Conservation (phyloP, 306 rosid species). For the Citrullus colocynthis region DNA sequence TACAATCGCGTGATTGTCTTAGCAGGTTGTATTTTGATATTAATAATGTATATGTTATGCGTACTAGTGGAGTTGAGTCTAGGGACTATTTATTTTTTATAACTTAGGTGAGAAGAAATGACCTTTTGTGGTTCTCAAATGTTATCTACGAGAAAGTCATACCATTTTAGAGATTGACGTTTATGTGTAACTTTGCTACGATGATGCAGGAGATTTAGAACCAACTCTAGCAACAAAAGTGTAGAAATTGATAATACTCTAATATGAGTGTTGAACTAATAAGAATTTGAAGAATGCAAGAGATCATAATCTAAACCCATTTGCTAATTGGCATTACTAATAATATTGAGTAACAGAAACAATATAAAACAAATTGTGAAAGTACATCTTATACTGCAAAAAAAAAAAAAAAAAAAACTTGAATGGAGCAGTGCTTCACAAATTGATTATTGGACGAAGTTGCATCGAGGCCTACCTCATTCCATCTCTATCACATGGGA, state of each 20-base stretch:
- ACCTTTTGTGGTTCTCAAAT: neutral
- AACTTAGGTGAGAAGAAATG: neutral
- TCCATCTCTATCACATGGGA: neutral
- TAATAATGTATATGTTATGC: too few relatives aligned
- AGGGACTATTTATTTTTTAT: neutral
- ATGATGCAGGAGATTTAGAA: neutral
- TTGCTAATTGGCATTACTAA: neutral
- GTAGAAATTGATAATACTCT: neutral
- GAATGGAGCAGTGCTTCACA: neutral
- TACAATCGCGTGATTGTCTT: too few relatives aligned
- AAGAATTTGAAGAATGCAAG: neutral
- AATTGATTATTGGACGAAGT: neutral
- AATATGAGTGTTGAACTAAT: neutral
- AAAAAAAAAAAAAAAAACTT: too few relatives aligned
- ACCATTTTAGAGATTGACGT: neutral
- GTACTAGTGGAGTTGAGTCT: too few relatives aligned
- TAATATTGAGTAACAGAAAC: too few relatives aligned
- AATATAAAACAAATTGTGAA: neutral
- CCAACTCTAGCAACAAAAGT: neutral
- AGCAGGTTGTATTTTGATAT: too few relatives aligned
- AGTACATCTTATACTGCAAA: neutral
- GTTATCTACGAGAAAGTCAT: neutral
- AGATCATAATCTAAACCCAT: neutral
- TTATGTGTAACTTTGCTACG: neutral
- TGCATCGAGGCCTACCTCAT: neutral